Evolutionary conservation across 805 yeast species (phyloP), one percentile per base, ranked within the genome.

Genomic region (Lipomyces anomalus): DNA sequence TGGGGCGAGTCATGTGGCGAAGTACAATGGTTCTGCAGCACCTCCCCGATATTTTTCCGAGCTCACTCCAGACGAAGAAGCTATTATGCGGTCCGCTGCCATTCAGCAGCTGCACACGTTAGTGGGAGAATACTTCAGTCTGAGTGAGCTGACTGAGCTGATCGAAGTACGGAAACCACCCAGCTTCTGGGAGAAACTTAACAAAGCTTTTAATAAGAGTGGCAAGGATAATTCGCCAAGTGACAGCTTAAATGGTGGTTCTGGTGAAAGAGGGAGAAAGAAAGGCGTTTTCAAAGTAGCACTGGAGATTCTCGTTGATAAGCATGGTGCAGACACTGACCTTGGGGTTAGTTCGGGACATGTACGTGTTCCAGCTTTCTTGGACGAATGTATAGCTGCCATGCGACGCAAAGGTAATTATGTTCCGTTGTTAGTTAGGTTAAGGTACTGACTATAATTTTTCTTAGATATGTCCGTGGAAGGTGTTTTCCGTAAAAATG

Each of bases 401-500:
- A 75, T 92, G 70, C 76, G 85, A 43, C 90, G 83, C 48, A 87
- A 85, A 72, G 97, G 92, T 50, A 78, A 90, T 82, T 84, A 95
- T 2, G 85, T 63, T 11, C 9, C 6, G 22, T 20, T 13, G 11
- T 23, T 21, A 18, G 37, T 17, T 17, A 6, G 18, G 16, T 23
- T 13, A 23, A 13, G 29, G 11, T 32, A 32, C 13, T 2, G 11
- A 39, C 24, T 20, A 30, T 33, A 16, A 6, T 28, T 26, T 17
- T 18, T 22, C 22, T 22, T 21, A 49, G 56, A 52, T 38, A 79
- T 92, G 83, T 85, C 97, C 2, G 88, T 68, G 6, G 98, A 92
- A 65, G 98, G 98, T 48, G 82, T 92, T 3, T 92, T 92, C 74
- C 78, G 99, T 58, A 83, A 89, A 61, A 92, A 92, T 61, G 99